Evolutionary conservation across 495 filamentous ascomycete species (phyloP).

Genomic region (Neurospora sp.): DNA sequence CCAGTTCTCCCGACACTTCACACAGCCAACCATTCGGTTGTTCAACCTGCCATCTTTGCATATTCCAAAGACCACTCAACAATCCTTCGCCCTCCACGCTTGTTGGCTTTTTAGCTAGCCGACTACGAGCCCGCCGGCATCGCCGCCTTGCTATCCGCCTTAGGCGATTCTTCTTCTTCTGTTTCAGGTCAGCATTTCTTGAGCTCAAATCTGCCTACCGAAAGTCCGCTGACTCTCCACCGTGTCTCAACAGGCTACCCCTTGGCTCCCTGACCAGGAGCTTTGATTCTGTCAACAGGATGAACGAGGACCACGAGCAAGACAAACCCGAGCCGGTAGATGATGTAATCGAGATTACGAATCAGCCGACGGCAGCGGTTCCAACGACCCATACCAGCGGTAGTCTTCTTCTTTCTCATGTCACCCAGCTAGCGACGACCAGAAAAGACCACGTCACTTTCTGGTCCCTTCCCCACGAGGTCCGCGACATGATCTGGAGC

Average conservation of each 20-base stretch:
- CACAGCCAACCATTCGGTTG: not conserved
- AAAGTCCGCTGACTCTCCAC: not conserved
- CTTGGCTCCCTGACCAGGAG: not conserved
- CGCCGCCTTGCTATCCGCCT: not conserved
- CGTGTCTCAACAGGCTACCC: not conserved
- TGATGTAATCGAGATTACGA: not conserved
- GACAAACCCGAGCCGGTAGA: not conserved
- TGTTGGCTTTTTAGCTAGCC: not conserved
- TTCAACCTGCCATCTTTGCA: not conserved
- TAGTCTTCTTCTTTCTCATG: not conserved
- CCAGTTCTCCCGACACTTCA: no score
- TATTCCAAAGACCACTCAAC: not conserved
- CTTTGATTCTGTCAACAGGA: not conserved
- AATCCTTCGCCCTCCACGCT: not conserved
- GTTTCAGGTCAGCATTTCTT: not conserved
- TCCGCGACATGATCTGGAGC: not conserved
- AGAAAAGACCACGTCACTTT: not conserved
- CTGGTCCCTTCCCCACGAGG: not conserved
- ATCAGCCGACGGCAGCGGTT: not conserved
- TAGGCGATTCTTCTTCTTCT: not conserved
- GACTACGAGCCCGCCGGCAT: not conserved
- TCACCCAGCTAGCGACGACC: not conserved
- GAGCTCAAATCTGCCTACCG: not conserved
- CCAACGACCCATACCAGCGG: not conserved
- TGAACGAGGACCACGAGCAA: not conserved